Base-by-base conservation (phyloP, 805 yeast species). In the Ogataea saltuana region DNA sequence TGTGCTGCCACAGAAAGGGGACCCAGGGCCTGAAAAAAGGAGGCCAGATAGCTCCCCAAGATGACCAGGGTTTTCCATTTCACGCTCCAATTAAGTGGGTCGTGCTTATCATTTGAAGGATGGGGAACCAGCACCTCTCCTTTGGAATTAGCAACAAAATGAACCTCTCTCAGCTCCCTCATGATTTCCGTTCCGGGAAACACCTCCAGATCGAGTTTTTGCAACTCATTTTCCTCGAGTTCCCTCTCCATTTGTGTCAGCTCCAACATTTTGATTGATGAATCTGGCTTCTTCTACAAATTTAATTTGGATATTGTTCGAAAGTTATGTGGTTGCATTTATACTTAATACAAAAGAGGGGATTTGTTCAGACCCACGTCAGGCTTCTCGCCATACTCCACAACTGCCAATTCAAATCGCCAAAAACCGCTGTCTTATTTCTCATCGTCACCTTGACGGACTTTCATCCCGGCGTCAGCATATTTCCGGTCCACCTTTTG, bases 101-200 rank as follows among this genome's bases (percentile, higher is more conserved):
- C 51, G 37, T 45, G 49, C 22, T 32, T 44, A 31, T 44, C 27
- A 30, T 42, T 48, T 2, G 51, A 48, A 2, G 51, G 51, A 20
- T 48, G 51, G 11, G 51, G 51, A 27, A 48, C 40, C 30, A 48
- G 25, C 9, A 48, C 45, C 6, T 42, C 38, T 3, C 51, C 51
- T 16, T 21, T 25, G 2, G 34, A 11, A 29, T 44, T 39, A 28
- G 44, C 17, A 6, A 38, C 22, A 18, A 44, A 44, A 23, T 39
- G 44, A n/a, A 44, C 39, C 10, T 25, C 18, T 11, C 39, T 19
- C n/a, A 44, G 41, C 12, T 44, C 48, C 17, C n/a, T 42, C 49
- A 48, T 44, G 28, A 48, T 41, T 32, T 48, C 51, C 13, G 51
- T 48, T 21, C 51, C 51, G 10, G 51, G 51, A 10, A 48, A 32